Percentiles rank a stretch among this genome's conserved stretches.
phyloP scores from a whole-genome alignment of 2,329 filamentous ascomycete species.

The Botrytis squamosa region DNA sequence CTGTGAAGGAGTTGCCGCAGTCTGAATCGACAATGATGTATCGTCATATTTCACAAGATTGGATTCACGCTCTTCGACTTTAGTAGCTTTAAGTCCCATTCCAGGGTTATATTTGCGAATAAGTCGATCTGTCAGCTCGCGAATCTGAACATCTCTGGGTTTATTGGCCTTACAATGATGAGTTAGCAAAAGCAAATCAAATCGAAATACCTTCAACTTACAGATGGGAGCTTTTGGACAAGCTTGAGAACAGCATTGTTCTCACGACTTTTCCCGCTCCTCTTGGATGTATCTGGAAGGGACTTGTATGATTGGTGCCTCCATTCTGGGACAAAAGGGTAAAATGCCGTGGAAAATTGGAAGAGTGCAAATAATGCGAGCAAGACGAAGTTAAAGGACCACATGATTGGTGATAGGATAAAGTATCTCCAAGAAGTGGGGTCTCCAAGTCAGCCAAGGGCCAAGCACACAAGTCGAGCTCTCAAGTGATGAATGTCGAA shows the following conservation, averaged over 20 bases:
- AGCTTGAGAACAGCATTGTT: conserved; percentile 24
- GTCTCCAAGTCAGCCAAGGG: neutral
- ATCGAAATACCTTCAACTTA: conserved; percentile 19
- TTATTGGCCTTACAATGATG: conserved; percentile 18
- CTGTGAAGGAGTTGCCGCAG: conserved; percentile 43
- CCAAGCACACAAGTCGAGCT: neutral
- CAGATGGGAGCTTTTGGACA: conserved; percentile 28
- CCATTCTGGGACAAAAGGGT: conserved; percentile 32
- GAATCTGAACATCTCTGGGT: conserved; percentile 29
- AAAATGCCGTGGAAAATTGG: conserved; percentile 32
- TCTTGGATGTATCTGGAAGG: neutral
- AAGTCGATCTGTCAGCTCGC: conserved; percentile 28
- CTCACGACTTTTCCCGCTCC: neutral
- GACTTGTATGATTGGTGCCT: conserved; percentile 24
- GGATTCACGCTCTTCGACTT: conserved; percentile 15
- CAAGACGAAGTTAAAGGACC: neutral
- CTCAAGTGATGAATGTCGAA: neutral
- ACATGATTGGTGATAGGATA: neutral
- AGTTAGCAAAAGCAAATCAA: conserved; percentile 9
- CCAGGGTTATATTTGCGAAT: conserved; percentile 32
- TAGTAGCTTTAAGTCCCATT: conserved; percentile 19
- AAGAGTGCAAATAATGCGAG: conserved; percentile 5
- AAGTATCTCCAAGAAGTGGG: neutral
- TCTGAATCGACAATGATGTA: conserved; percentile 25
- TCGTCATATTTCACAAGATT: conserved; percentile 31